Percentiles rank a stretch among this genome's conserved stretches.
Evolutionary conservation across 805 yeast genomes (phyloP).

Genomic region (Metschnikowia drakensbergensis): DNA sequence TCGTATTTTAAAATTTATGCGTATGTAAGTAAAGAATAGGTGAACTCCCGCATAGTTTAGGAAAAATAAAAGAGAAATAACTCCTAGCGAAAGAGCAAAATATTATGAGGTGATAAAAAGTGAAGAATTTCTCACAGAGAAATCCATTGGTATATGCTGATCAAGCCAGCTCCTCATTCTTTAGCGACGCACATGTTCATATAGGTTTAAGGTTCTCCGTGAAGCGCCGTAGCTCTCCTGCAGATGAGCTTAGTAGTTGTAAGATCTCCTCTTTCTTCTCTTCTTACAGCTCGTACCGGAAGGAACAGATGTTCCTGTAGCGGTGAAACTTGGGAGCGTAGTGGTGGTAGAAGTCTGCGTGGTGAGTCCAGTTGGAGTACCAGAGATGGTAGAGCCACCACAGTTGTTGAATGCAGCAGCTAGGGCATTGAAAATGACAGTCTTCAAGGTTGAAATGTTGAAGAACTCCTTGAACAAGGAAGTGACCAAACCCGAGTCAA

Average conservation of each 20-base stretch:
- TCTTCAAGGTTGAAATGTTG: conserved; percentile 34
- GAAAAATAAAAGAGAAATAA: neutral
- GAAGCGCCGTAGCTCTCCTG: neutral
- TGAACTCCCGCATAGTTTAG: neutral
- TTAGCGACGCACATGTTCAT: conserved; percentile 1
- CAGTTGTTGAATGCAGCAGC: conserved; percentile 41
- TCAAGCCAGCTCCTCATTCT: neutral
- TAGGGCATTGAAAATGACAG: conserved; percentile 40
- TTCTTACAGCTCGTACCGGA: conserved; percentile 19
- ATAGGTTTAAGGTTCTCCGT: neutral
- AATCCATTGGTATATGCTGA: conserved; percentile 1
- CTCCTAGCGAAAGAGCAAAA: neutral
- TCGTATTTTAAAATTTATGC: neutral
- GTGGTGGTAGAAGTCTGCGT: conserved; percentile 25
- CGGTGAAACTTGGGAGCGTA: conserved; percentile 20
- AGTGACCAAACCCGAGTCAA: conserved; percentile 37
- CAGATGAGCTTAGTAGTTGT: conserved; percentile 15
- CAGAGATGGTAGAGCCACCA: conserved; percentile 26
- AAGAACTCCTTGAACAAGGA: conserved; percentile 37
- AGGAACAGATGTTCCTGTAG: conserved; percentile 20
- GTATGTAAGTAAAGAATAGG: conserved; percentile 2
- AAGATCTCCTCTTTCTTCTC: conserved; percentile 28
- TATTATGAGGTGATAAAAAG: neutral
- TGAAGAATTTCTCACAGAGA: conserved; percentile 3
- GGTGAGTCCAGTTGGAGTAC: conserved; percentile 19